Base-by-base conservation (phyloP, 352 stramenopile genomes). In the Plasmopara muralis region DNA sequence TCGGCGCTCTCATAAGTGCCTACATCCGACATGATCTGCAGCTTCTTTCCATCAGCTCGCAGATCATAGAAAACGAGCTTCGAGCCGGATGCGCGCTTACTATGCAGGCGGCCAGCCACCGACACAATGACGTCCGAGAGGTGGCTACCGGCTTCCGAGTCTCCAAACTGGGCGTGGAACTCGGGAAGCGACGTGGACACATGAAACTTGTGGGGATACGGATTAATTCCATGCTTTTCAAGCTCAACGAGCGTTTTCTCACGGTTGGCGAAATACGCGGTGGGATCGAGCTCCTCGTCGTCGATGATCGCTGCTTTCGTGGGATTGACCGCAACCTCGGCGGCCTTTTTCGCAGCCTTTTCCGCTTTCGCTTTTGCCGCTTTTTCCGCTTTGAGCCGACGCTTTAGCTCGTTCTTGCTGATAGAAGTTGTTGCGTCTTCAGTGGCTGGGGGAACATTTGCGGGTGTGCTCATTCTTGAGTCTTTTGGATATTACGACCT, bases 21-120 rank as follows among this genome's bases (percentile, higher is more conserved):
- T 33, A 85, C 41, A 56, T 77, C 92, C 41, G 82, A 93, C 96
- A 99, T 99, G 57, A 99, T 82, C 79, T 99, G 97, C 39, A 99
- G 72, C 68, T 97, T 97, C 40, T 75, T 75, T 54, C 94, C 93
- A 55, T 98, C 95, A 2, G 85, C 94, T 40, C 94, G 85, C 39
- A 99, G 55, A 72, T 98, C 96, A 70, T 99, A 99, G 72, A 99
- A 99, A 47, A 98, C 87, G 28, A 99, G 77, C 74, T 99, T 96
- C 44, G 75, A 95, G 47, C 96, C 96, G 43, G 97, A 96, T 47
- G 82, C 77, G 59, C 96, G 89, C 72, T 98, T 97, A 57, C 83
- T 97, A 55, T 97, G 86, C 46, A 99, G 85, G 15, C 97, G 90
- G 34, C 96, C 96, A 4, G 97, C 96, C 28, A 99, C 75, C 9